A percentile compares a stretch with the other conserved stretches of the same genome.
Conservation (phyloP, 768 basidiomycete species). For the Phylloporus sp. region DNA sequence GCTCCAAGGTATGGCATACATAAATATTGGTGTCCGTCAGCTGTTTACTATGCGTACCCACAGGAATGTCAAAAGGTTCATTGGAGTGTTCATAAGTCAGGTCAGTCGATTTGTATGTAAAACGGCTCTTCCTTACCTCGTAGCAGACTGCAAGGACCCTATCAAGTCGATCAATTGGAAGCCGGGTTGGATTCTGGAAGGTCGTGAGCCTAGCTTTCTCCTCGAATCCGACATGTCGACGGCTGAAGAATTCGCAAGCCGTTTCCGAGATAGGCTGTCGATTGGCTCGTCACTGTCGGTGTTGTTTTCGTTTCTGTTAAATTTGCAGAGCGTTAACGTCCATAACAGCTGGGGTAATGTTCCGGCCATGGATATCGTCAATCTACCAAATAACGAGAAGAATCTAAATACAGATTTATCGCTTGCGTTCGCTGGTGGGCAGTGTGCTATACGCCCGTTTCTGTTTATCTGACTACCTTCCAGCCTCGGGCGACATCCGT, state of each 20-base stretch:
- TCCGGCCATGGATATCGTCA: conserved; percentile 32
- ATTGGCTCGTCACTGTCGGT: conserved; percentile 24
- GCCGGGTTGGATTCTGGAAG: conserved; percentile 20
- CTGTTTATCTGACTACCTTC: background rate
- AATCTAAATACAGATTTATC: conserved; percentile 16
- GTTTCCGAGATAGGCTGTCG: conserved; percentile 24
- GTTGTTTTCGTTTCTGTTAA: background rate
- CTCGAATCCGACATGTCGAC: conserved; percentile 1
- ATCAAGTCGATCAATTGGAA: conserved; percentile 18
- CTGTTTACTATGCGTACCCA: no score
- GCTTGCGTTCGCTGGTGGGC: conserved; percentile 25
- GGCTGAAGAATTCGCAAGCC: conserved; percentile 7
- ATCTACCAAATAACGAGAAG: conserved; percentile 22
- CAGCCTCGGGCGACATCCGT: conserved; percentile 49
- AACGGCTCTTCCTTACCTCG: background rate
- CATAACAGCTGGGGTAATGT: conserved; percentile 31
- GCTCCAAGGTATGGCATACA: conserved; percentile 30
- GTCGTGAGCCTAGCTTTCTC: conserved; percentile 22
- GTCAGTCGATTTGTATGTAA: conserved; percentile 14
- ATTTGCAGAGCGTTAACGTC: background rate
- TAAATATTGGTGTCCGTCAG: background rate
- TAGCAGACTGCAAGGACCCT: conserved; percentile 22
- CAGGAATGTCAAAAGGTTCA: conserved; percentile 41
- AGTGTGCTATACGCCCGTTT: background rate
- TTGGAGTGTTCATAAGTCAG: conserved; percentile 37